Evolutionary conservation across 2,329 filamentous ascomycete genomes (phyloP), one percentile per base, ranked within the genome.

Genomic region (Hortaea sp.): DNA sequence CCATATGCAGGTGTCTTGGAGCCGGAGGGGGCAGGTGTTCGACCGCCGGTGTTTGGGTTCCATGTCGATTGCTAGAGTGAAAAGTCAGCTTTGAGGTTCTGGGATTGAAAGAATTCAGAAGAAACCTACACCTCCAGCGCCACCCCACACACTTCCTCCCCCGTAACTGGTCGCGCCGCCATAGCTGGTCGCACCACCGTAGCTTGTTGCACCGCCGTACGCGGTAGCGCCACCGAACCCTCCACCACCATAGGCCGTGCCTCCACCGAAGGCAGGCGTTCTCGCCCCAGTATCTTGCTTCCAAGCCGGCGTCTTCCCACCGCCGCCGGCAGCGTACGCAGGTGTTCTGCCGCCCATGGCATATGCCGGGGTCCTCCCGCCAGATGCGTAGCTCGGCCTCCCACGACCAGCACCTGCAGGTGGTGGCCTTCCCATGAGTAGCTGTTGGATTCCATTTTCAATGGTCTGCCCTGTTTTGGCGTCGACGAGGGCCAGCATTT

Each of bases 401-500:
- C 53, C 54, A n/a, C 54, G 44, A 50, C 61, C 59, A 28, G 52
- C 57, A 52, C 62, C 59, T 28, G 53, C 81, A 78, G 55, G 78
- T 85, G 50, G 78, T 71, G 45, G 66, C 52, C 47, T 43, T 29
- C 50, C 50, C 37, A 50, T 50, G 34, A 59, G 34, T 28, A 50
- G 35, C 28, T 40, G 46, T 44, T 46, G 52, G 39, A 50, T 50
- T 29, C 71, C 53, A 47, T 86, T 79, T 54, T 89, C 84, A 51
- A 94, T 84, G n/a, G 77, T 77, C 46, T 82, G 78, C 40, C 88
- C 89, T 4, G 84, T 90, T 46, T 84, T 68, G 51, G 76, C 72
- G 52, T 98, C 90, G 65, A 90, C 89, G 68, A 94, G 85, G 27
- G 78, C 79, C n/a, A 98, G 70, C 47, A 84, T 79, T 7, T 85